phyloP scores from a whole-genome alignment of 148 eudicot genomes.

The Vaccinium corymbosum region DNA sequence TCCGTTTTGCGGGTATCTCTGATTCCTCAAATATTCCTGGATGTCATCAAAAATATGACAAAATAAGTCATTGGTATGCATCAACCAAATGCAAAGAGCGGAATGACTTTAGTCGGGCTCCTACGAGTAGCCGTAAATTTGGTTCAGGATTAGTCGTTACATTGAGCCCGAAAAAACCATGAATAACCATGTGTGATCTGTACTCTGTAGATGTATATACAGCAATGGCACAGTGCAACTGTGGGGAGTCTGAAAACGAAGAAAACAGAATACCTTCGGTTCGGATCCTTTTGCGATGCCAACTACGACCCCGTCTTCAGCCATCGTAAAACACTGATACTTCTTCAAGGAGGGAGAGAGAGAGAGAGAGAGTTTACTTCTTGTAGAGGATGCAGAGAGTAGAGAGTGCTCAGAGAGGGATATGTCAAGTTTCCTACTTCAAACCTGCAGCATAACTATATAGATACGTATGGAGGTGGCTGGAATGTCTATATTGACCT shows the following conservation, averaged over 20 bases:
- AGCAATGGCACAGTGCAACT: background rate
- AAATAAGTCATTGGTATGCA: background rate
- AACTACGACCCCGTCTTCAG: conserved; percentile 17
- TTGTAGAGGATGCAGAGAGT: background rate
- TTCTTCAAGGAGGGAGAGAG: conserved; percentile 13
- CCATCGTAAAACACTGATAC: conserved; percentile 17
- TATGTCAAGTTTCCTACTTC: conserved; percentile 38
- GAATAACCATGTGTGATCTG: background rate
- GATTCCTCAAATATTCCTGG: conserved; percentile 9
- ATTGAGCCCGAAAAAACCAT: background rate
- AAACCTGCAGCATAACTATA: conserved; percentile 59
- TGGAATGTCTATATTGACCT: conserved; percentile 11
- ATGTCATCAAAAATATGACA: background rate
- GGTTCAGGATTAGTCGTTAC: background rate
- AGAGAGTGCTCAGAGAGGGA: conserved; percentile 8
- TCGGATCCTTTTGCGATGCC: conserved; percentile 34
- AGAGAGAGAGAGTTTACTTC: background rate
- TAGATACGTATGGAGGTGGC: background rate
- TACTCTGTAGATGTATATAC: background rate
- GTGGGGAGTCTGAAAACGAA: background rate
- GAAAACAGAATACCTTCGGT: background rate
- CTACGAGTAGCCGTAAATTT: background rate
- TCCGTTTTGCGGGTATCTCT: conserved; percentile 2
- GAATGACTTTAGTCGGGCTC: background rate
- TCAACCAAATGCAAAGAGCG: background rate